phyloP scores from a whole-genome alignment of 441 rosid genomes.

The Omphalea diandra region DNA sequence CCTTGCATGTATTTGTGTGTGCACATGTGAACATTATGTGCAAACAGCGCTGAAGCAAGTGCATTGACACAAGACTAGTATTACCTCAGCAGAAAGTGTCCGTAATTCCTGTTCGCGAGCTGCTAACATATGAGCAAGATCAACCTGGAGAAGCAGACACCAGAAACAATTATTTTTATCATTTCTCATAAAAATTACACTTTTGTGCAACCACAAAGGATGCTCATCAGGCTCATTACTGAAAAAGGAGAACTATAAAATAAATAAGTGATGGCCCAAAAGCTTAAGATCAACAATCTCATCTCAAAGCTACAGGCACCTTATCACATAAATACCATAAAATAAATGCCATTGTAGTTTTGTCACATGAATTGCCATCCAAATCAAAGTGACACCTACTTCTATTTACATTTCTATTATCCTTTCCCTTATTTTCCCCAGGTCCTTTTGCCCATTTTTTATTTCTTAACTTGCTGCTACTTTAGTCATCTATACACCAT shows the following conservation, averaged over 20 bases:
- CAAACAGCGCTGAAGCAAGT: conserved; percentile 5
- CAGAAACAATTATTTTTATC: conserved; percentile 9
- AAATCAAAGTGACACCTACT: neutral
- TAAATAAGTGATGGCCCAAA: neutral
- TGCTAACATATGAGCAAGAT: conserved; percentile 91
- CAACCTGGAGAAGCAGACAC: conserved; percentile 56
- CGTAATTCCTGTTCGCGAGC: conserved; percentile 95
- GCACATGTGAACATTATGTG: neutral
- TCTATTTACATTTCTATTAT: neutral
- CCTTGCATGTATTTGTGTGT: neutral
- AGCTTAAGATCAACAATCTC: neutral
- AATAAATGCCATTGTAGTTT: neutral
- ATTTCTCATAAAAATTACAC: conserved; percentile 2
- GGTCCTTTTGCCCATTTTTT: neutral
- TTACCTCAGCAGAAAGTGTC: conserved; percentile 95
- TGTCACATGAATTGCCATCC: neutral
- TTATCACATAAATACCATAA: neutral
- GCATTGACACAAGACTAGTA: conserved; percentile 6
- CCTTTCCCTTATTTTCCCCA: no score
- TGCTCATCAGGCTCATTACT: neutral
- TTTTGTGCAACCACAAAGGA: neutral
- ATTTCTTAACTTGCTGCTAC: neutral
- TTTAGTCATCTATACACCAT: no score
- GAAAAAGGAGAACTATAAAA: neutral
- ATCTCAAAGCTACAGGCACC: neutral